Evolutionary conservation across 1,284 basidiomycete species (phyloP).

Genomic region (Ganoderma boninense): DNA sequence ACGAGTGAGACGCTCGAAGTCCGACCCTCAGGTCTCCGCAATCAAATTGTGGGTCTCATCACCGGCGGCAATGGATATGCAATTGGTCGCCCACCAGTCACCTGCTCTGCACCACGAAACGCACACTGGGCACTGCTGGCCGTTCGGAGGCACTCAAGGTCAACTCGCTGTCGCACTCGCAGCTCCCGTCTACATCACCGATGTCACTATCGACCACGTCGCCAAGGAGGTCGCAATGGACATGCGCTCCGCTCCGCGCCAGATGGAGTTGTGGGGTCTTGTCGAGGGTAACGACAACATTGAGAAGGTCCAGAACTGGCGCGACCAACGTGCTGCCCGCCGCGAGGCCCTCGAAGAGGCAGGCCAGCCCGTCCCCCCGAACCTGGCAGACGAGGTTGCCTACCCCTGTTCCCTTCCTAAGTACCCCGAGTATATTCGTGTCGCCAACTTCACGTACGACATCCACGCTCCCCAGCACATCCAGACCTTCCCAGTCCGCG

Average conservation of each 20-base stretch:
- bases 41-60: conserved; percentile 59
- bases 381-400: conserved; percentile 45
- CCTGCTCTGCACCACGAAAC: conserved; percentile 86
- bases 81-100: conserved; percentile 83
- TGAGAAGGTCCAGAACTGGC: conserved; percentile 62
- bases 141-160: conserved; percentile 82
- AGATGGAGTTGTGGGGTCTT: conserved; percentile 91
- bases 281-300: conserved; percentile 81
- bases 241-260: conserved; percentile 80
- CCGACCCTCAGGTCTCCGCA: conserved; percentile 52
- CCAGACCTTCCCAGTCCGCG: conserved; percentile 86
- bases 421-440: conserved; percentile 68
- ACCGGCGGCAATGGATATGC: conserved; percentile 68
- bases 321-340: conserved; percentile 41
- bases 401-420: conserved; percentile 64
- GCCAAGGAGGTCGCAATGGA: conserved; percentile 82
- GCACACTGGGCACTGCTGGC: conserved; percentile 92
- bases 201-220: conserved; percentile 91
- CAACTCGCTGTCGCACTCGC: conserved; percentile 86
- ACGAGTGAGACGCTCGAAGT: conserved; percentile 84
- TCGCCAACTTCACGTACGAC: conserved; percentile 87
- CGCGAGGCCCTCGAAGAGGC: conserved; percentile 48
- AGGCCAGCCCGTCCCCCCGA: conserved; percentile 38
- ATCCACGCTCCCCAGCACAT: conserved; percentile 70
- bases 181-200: conserved; percentile 71